A percentile compares a stretch with the other conserved stretches of the same genome.
Evolutionary conservation across 2,329 filamentous ascomycete genomes (phyloP).

Genomic region (Xylariaceae sp.): DNA sequence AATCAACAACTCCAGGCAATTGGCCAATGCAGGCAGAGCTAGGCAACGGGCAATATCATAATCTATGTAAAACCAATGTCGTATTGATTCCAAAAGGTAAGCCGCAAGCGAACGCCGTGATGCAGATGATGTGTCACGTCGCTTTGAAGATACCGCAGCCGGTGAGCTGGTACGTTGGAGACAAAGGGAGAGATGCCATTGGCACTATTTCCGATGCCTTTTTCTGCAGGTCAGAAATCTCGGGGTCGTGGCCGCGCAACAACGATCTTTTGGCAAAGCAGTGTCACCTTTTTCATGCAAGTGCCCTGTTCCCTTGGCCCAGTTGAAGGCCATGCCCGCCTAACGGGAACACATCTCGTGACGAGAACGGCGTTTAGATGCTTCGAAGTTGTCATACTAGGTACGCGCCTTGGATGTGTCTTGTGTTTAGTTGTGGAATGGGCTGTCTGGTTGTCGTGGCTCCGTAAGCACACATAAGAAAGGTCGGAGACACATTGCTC

Average conservation of each 20-base stretch:
- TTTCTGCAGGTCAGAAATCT: background rate
- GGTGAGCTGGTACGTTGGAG: no score
- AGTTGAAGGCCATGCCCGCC: background rate
- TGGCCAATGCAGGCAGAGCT: no score
- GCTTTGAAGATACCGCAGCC: no score
- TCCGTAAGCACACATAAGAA: conserved; percentile 4
- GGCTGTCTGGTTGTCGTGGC: background rate
- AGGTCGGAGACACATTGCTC: background rate
- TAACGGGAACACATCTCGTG: background rate
- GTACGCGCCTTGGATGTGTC: background rate
- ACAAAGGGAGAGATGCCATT: no score
- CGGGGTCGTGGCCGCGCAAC: background rate
- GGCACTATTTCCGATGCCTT: background rate
- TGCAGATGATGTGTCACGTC: no score
- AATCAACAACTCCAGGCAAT: no score
- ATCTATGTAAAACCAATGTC: no score
- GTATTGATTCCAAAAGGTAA: no score
- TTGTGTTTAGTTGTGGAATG: no score
- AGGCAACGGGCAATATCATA: no score
- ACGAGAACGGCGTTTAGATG: background rate
- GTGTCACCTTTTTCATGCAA: background rate
- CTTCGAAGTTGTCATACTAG: background rate
- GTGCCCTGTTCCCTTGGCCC: background rate
- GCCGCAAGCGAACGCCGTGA: no score
- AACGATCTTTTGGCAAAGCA: background rate